Base-by-base conservation (phyloP, 371 early-diverging fungal species). In the Mortierella sp. region DNA sequence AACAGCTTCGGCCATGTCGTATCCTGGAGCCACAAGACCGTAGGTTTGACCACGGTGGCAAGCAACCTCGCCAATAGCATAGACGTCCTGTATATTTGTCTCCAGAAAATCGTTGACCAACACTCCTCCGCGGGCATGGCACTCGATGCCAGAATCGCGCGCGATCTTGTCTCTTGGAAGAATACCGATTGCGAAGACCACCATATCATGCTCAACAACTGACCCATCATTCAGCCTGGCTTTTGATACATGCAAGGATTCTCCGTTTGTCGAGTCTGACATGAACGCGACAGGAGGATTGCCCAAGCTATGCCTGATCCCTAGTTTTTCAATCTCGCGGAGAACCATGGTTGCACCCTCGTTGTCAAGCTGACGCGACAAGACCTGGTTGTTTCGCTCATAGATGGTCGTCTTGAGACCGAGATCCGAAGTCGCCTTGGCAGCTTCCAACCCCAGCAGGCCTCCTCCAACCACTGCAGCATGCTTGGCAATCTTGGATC, bases 41-140 rank as follows among this genome's bases (percentile, higher is more conserved):
- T 92, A 94, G 53, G 81, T 83, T 73, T 88, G 82, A n/a, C 81
- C 90, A 44, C 87, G 84, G 72, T 87, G 88, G 31, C 86, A 83
- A 50, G 91, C 94, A 73, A 90, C 91, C 85, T 94, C 94, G 50
- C 94, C 94, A 84, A 94, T 90, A 26, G 94, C 94, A 86, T 86
- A 94, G 10, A 94, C 86, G 61, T 87, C 83, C n/a, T 80, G 80
- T 28, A 79, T 83, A 28, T 83, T 87, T 0, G 94, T 92, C 72
- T 87, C 80, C 81, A 94, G 73, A 8, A 61, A 71, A 19, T 88
- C 89, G 72, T 93, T 90, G 71, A 93, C 92, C 50, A 88, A 70
- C 48, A 93, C 86, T 28, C 94, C 94, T 61, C 94, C 93, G 13
- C 91, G 88, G 43, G 85, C 50, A 54, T 89, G 87, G 50, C 76